These are phyloP conservation scores for Parachlorella kessleri DNA, from an alignment of 139 green algal species.

Conservation along the genomic window DNA sequence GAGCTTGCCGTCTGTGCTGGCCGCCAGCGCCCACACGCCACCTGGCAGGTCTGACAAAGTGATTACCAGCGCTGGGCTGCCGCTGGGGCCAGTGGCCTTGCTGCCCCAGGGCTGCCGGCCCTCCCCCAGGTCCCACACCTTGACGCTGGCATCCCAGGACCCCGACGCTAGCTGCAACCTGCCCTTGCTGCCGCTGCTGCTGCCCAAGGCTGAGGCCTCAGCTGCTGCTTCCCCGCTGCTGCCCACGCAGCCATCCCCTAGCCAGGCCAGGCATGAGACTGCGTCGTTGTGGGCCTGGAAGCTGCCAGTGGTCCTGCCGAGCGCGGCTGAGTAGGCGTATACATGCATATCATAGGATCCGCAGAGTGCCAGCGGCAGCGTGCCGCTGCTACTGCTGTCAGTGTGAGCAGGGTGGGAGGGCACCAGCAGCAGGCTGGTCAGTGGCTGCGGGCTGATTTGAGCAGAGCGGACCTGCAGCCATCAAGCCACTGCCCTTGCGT, in stretches of 20 bases:
- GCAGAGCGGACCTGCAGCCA: conserved; percentile 22
- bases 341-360: conserved; percentile 61
- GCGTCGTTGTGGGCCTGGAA: conserved; percentile 70
- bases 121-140: conserved; percentile 64
- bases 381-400: not conserved
- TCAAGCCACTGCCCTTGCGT: no score
- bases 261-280: conserved; percentile 61
- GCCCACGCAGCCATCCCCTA: not conserved
- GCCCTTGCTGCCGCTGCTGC: not conserved
- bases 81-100: no score
- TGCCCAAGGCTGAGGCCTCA: no score
- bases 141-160: conserved; percentile 78
- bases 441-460: conserved; percentile 25
- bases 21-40: conserved; percentile 58
- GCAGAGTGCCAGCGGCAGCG: conserved; percentile 54
- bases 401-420: not conserved
- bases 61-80: not conserved
- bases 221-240: not conserved
- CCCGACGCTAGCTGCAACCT: conserved; percentile 42
- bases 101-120: conserved; percentile 73
- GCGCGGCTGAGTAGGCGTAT: conserved; percentile 35
- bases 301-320: conserved; percentile 41
- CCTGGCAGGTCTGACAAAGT: conserved; percentile 53
- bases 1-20: conserved; percentile 17
- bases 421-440: conserved; percentile 57